A percentile compares a stretch with the other conserved stretches of the same genome.
These are phyloP conservation scores for Angophora floribunda DNA, from an alignment of 345 rosid species.

Conservation along the genomic window DNA sequence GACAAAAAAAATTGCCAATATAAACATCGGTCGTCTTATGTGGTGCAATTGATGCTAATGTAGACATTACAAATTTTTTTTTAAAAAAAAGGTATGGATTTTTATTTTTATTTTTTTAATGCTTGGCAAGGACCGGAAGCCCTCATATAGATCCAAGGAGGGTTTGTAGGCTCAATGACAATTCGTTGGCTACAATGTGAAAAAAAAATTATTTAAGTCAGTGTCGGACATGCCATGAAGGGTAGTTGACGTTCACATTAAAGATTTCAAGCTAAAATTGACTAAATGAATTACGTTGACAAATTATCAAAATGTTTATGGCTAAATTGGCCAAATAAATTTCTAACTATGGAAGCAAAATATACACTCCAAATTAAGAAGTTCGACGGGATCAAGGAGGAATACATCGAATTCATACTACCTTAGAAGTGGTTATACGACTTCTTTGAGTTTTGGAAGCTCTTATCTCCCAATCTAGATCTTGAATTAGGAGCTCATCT, in stretches of 20 bases:
- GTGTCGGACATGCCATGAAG: background rate
- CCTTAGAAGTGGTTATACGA: too few relatives aligned
- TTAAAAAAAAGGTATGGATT: rapidly evolving
- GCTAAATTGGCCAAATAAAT: too few relatives aligned
- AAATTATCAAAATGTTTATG: too few relatives aligned
- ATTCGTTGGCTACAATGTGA: rapidly evolving
- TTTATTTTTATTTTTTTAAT: too few relatives aligned
- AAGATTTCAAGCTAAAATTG: too few relatives aligned
- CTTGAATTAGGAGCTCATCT: background rate
- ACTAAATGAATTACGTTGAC: too few relatives aligned
- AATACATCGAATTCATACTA: background rate
- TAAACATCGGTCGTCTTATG: rapidly evolving
- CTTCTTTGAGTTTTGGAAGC: background rate
- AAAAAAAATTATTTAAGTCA: too few relatives aligned
- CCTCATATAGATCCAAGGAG: background rate
- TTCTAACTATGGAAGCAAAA: too few relatives aligned
- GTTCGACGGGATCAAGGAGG: background rate
- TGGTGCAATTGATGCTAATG: rapidly evolving
- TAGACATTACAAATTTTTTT: too few relatives aligned
- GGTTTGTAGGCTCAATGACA: background rate
- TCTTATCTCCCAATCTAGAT: background rate
- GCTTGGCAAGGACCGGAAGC: background rate
- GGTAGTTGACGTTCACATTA: rapidly evolving
- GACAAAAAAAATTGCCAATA: background rate
- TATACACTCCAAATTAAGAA: background rate